A percentile compares a stretch with the other conserved stretches of the same genome.
These are phyloP conservation scores for Yamadazyma kanchanaburiensis DNA, from an alignment of 1,139 yeast genomes.

Conservation along the genomic window DNA sequence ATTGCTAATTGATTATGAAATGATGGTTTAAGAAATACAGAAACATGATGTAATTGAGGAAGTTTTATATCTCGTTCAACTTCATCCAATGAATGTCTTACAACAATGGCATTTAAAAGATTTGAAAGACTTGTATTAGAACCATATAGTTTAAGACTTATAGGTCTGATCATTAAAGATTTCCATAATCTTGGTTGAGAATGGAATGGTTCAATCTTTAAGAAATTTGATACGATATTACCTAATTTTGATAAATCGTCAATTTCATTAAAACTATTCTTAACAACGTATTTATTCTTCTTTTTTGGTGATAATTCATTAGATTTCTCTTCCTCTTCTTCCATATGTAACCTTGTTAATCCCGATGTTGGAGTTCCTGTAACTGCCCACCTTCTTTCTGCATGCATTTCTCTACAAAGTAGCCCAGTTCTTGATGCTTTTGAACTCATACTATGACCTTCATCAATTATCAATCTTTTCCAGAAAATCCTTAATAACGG, in stretches of 20 bases:
- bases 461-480: constrained; percentile 72
- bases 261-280: constrained; percentile 31
- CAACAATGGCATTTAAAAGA: constrained; percentile 44
- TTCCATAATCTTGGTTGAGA: constrained; percentile 48
- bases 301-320: constrained; percentile 14
- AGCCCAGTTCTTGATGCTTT: constrained; percentile 47
- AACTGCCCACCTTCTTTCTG: constrained; percentile 70
- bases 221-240: constrained; percentile 46
- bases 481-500: constrained; percentile 48
- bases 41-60: constrained; percentile 59
- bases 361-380: constrained; percentile 78
- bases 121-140: constrained; percentile 37
- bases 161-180: constrained; percentile 45
- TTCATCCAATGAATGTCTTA: constrained; percentile 53
- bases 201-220: constrained; percentile 59
- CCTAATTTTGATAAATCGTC: constrained; percentile 58
- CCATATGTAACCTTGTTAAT: constrained; percentile 55
- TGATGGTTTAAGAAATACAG: constrained; percentile 58
- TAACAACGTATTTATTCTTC: constrained; percentile 37
- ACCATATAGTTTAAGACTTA: constrained; percentile 34
- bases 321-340: constrained; percentile 32
- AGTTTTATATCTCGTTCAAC: constrained; percentile 52
- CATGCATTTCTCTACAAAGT: constrained; percentile 44
- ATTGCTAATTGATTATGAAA: constrained; percentile 57
- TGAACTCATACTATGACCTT: constrained; percentile 64